Percentiles rank a stretch among this genome's conserved stretches.
Evolutionary conservation across 2,329 filamentous ascomycete genomes (phyloP).

Genomic region (Nannizziopsis arthrosporioides): DNA sequence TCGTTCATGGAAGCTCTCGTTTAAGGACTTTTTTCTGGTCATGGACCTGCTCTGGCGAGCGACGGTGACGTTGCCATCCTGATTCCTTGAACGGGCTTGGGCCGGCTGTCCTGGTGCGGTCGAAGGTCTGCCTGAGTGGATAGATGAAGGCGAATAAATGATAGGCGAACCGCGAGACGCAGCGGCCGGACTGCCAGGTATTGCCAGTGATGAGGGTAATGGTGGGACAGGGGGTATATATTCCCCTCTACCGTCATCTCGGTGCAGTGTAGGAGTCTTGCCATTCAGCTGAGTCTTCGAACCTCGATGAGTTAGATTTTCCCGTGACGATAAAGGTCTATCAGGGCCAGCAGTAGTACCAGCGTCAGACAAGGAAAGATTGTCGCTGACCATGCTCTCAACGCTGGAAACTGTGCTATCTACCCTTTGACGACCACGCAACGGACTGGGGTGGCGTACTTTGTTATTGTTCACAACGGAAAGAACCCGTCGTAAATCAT

Average conservation of each 20-base stretch:
- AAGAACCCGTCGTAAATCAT: constrained; percentile 39
- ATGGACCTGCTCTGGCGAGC: constrained; percentile 21
- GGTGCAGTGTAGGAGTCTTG: constrained; percentile 10
- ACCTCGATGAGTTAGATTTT: constrained; percentile 26
- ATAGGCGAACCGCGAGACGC: constrained; percentile 22
- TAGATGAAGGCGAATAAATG: constrained; percentile 15
- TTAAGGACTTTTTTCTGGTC: constrained; percentile 22
- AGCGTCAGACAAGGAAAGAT: constrained; percentile 27
- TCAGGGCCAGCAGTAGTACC: constrained; percentile 17
- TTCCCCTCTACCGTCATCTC: constrained; percentile 11
- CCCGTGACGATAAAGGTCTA: constrained; percentile 17
- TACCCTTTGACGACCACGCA: constrained; percentile 29
- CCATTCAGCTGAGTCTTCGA: constrained; percentile 16
- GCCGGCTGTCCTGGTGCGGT: constrained; percentile 15
- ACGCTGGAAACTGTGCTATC: constrained; percentile 31
- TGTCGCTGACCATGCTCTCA: constrained; percentile 36
- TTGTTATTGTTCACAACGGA: constrained; percentile 28
- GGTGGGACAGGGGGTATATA: constrained; percentile 38
- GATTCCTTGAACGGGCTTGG: constrained; percentile 4
- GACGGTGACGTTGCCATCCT: constrained; percentile 4
- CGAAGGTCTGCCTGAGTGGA: constrained; percentile 18
- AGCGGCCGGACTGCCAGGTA: constrained; percentile 33
- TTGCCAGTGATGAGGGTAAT: constrained; percentile 31
- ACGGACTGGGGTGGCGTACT: constrained; percentile 31
- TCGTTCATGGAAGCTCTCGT: constrained; percentile 4